Conservation (phyloP, 2,329 filamentous ascomycete species). For the Fusarium annulatum region DNA sequence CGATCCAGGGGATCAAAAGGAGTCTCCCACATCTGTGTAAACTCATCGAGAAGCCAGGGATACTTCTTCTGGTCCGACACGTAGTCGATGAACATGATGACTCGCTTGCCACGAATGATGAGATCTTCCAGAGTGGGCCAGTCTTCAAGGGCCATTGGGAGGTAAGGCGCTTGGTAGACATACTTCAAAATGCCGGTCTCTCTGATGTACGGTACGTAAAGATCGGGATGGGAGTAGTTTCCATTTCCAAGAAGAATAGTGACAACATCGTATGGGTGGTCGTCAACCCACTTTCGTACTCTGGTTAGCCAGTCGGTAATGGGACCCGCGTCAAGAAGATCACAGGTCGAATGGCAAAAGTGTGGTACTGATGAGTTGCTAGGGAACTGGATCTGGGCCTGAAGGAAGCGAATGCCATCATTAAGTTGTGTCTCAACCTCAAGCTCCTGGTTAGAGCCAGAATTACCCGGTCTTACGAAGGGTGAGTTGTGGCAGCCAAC, state of each 20-base stretch:
- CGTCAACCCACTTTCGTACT: conserved; percentile 77
- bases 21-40: conserved; percentile 90
- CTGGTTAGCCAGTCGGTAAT: conserved; percentile 77
- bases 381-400: conserved; percentile 72
- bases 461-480: conserved; percentile 76
- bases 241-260: conserved; percentile 88
- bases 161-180: conserved; percentile 76
- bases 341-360: conserved; percentile 88
- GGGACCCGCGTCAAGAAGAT: conserved; percentile 82
- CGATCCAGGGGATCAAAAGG: conserved; percentile 77
- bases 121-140: conserved; percentile 87
- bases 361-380: conserved; percentile 64
- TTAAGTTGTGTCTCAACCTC: conserved; percentile 77
- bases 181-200: conserved; percentile 77
- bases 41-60: conserved; percentile 89
- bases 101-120: conserved; percentile 76
- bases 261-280: conserved; percentile 86
- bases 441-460: conserved; percentile 79
- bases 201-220: conserved; percentile 77
- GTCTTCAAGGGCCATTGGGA: conserved; percentile 76
- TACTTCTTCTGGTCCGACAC: conserved; percentile 80
- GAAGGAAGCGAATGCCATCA: conserved; percentile 76
- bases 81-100: conserved; percentile 88
- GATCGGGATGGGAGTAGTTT: conserved; percentile 72
- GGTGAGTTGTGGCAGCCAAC: conserved; percentile 85